Conservation (phyloP, 345 rosid genomes). For the Rhodomyrtus tomentosa region DNA sequence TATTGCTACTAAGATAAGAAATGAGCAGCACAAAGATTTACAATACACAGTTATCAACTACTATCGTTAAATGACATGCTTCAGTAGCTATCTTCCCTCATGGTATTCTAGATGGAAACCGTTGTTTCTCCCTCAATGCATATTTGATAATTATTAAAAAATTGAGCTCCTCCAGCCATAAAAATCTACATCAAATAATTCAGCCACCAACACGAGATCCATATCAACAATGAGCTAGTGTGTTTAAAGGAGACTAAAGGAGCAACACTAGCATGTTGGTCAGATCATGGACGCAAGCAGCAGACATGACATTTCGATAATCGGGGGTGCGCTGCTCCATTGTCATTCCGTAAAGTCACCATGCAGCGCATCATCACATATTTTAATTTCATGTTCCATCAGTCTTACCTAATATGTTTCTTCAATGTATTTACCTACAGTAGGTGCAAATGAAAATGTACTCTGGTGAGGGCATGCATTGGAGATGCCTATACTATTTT, state of each 20-base stretch:
- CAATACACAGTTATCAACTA: not conserved
- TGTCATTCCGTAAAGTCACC: not conserved
- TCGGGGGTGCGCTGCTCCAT: not conserved
- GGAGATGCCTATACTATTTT: not conserved
- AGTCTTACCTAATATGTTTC: not conserved
- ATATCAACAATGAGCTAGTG: not conserved
- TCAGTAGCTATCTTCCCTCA: not conserved
- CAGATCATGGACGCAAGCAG: not conserved
- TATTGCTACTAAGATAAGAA: not conserved
- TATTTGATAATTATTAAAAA: not conserved
- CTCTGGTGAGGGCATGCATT: not conserved
- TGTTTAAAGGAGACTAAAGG: not conserved
- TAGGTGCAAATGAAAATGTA: not conserved
- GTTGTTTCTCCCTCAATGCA: not conserved
- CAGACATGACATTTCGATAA: not conserved
- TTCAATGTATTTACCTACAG: not conserved
- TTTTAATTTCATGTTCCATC: not conserved
- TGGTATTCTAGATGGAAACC: not conserved
- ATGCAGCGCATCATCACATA: not conserved
- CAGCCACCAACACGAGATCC: not conserved
- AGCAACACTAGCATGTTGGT: not conserved
- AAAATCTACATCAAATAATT: not conserved
- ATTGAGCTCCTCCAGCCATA: not conserved
- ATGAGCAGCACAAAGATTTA: not conserved
- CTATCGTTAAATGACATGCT: not conserved